Percentiles rank a stretch among this genome's conserved stretches.
phyloP scores from a whole-genome alignment of 75 land plant species.

The Selaginella tamariscina region DNA sequence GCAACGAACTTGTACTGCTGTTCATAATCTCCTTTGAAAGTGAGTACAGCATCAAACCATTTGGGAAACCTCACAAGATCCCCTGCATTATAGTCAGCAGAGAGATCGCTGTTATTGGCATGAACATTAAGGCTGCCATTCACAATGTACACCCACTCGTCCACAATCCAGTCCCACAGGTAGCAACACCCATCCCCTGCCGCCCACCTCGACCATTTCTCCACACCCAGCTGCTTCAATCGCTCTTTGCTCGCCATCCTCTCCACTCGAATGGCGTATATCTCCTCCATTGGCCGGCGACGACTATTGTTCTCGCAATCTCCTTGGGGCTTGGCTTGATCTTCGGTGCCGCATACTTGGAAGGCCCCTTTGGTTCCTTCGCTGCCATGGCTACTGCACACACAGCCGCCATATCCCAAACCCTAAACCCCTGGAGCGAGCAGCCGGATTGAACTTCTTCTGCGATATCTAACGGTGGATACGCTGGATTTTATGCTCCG shows the following conservation, averaged over 20 bases:
- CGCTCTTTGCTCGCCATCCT: slow-evolving; percentile 38
- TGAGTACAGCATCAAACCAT: slow-evolving; percentile 77
- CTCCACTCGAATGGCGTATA: slow-evolving; percentile 61
- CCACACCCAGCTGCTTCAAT: slow-evolving; percentile 54
- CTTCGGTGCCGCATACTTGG: neutral
- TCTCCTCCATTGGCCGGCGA: slow-evolving; percentile 60
- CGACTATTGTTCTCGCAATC: neutral
- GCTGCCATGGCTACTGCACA: too few species aligned
- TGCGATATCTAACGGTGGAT: too few species aligned
- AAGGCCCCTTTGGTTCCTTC: too few species aligned
- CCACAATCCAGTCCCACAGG: slow-evolving; percentile 85
- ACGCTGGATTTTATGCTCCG: too few species aligned
- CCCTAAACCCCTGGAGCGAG: too few species aligned
- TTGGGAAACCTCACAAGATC: slow-evolving; percentile 93
- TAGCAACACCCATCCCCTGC: slow-evolving; percentile 40
- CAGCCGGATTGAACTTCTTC: too few species aligned
- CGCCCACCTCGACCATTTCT: slow-evolving; percentile 78
- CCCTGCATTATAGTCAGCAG: slow-evolving; percentile 59
- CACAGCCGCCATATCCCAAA: too few species aligned
- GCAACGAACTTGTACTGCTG: slow-evolving; percentile 77
- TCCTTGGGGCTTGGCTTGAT: neutral
- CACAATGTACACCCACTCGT: slow-evolving; percentile 81
- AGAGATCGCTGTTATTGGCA: slow-evolving; percentile 45
- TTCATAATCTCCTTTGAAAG: slow-evolving; percentile 64
- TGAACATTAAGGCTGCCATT: slow-evolving; percentile 69